phyloP scores from a whole-genome alignment of 2,329 filamentous ascomycete genomes.

The Magnaporthiopsis rhizophila region DNA sequence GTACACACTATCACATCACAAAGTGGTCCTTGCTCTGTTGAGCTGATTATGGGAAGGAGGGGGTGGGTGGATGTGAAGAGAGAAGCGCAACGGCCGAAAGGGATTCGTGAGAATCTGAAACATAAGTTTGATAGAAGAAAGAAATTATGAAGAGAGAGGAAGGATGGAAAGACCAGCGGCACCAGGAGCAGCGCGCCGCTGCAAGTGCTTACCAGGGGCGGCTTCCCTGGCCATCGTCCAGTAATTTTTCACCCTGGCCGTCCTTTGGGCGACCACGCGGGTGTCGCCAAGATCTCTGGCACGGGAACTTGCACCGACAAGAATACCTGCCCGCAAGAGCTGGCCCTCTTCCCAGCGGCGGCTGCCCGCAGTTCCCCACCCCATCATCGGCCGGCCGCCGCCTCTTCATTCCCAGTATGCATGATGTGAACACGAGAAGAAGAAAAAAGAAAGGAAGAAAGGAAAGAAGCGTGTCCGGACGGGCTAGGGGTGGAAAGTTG shows the following conservation, averaged over 20 bases:
- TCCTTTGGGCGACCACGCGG: not conserved
- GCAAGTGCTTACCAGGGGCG: not conserved
- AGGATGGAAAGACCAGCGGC: not conserved
- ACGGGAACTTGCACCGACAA: not conserved
- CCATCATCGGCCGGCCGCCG: not conserved
- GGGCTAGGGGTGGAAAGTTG: not conserved
- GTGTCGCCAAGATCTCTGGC: not conserved
- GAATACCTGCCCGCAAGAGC: not conserved
- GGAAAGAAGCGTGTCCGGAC: not conserved
- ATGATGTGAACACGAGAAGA: not conserved
- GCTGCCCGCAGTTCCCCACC: not conserved
- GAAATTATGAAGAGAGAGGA: not conserved
- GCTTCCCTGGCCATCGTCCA: not conserved
- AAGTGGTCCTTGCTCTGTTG: not conserved
- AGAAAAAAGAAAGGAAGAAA: not conserved
- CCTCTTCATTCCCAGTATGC: not conserved
- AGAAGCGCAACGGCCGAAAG: not conserved
- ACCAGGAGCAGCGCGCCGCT: no score
- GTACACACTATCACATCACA: not conserved
- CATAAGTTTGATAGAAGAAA: not conserved
- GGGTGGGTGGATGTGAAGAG: not conserved
- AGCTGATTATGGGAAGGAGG: not conserved
- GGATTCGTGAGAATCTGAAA: not conserved
- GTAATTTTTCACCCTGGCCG: not conserved
- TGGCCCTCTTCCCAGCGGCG: not conserved